A percentile compares a stretch with the other conserved stretches of the same genome.
phyloP scores from a whole-genome alignment of 2,329 filamentous ascomycete genomes.

The Beauveria varroae region DNA sequence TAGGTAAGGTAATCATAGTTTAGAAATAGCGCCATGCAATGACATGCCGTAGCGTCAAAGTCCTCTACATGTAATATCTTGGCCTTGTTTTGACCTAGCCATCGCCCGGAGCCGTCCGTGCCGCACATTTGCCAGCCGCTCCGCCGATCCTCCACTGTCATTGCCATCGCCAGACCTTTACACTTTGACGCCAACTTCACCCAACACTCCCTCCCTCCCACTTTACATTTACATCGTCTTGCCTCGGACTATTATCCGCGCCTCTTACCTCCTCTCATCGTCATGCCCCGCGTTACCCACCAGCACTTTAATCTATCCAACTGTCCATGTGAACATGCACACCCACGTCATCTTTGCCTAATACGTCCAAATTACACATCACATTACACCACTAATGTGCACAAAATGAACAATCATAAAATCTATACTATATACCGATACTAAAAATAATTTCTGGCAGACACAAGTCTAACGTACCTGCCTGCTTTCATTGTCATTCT shows the following conservation, averaged over 20 bases:
- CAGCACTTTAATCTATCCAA: neutral
- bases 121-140: neutral
- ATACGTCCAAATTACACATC: neutral
- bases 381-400: neutral
- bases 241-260: neutral
- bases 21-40: too few relatives aligned
- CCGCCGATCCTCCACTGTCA: too few relatives aligned
- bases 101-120: conserved; percentile 8
- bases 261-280: neutral
- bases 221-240: neutral
- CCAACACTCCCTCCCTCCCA: neutral
- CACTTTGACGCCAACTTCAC: neutral
- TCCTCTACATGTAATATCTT: too few relatives aligned
- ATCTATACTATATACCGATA: conserved; percentile 8
- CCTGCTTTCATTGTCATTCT: neutral
- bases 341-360: neutral
- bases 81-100: neutral
- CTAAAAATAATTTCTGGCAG: conserved; percentile 3
- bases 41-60: too few relatives aligned
- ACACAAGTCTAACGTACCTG: neutral
- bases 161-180: neutral
- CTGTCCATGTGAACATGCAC: neutral
- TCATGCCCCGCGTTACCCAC: neutral
- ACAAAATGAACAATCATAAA: conserved; percentile 3
- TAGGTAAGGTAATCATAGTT: too few relatives aligned